These are phyloP conservation scores for Ophiostoma angusticollis DNA, from an alignment of 2,329 filamentous ascomycete species.

Conservation along the genomic window DNA sequence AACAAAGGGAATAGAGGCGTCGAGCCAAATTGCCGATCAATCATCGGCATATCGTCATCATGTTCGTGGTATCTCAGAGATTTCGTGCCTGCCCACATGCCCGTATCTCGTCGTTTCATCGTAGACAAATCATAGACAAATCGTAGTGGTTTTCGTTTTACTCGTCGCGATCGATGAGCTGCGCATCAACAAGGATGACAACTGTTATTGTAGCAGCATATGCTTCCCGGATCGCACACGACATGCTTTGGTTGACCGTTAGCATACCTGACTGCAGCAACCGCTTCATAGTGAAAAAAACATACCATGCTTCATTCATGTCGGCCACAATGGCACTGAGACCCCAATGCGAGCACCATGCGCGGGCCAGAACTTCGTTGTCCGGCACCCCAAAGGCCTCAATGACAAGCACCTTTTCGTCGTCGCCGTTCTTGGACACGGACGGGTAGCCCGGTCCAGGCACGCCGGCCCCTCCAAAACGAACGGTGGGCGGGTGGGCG, in stretches of 20 bases:
- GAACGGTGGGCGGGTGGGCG: conserved; percentile 10
- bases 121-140: too few species aligned
- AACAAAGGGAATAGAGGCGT: background rate
- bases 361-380: conserved; percentile 63
- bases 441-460: conserved; percentile 9
- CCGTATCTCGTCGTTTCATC: background rate
- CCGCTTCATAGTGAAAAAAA: background rate
- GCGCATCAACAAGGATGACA: conserved; percentile 50
- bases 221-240: conserved; percentile 62
- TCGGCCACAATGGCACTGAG: conserved; percentile 59
- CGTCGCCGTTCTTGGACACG: conserved; percentile 29
- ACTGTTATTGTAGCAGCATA: conserved; percentile 63
- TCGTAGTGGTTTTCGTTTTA: conserved; percentile 1
- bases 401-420: conserved; percentile 56
- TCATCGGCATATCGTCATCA: background rate
- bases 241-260: conserved; percentile 35
- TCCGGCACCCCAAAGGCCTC: conserved; percentile 62
- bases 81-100: too few species aligned
- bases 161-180: conserved; percentile 10
- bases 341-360: conserved; percentile 68
- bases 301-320: conserved; percentile 50
- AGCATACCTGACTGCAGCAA: too few species aligned
- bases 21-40: background rate
- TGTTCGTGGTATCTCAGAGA: background rate
- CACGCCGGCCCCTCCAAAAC: conserved; percentile 10